These are phyloP conservation scores for Samsoniella hepiali DNA, from an alignment of 2,329 filamentous ascomycete species.

Conservation along the genomic window DNA sequence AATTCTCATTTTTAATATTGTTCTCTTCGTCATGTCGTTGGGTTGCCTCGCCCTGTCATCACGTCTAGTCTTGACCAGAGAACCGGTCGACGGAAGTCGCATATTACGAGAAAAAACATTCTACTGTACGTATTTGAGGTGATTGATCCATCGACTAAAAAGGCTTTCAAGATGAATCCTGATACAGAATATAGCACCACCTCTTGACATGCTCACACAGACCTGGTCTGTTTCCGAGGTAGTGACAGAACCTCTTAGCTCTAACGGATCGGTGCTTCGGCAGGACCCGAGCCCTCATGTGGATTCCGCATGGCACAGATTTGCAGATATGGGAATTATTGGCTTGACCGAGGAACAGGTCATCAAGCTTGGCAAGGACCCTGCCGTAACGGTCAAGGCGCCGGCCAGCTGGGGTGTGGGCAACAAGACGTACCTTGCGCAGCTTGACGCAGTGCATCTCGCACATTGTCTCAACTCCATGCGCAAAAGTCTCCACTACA, in stretches of 20 bases:
- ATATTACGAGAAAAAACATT: constrained; percentile 2
- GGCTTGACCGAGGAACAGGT: constrained; percentile 11
- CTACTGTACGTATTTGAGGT: neutral
- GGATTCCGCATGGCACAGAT: constrained; percentile 4
- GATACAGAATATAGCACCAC: neutral
- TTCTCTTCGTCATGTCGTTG: neutral
- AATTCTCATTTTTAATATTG: neutral
- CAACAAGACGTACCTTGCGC: constrained; percentile 6
- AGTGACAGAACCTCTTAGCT: neutral
- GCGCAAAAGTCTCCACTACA: neutral
- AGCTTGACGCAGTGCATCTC: constrained; percentile 14
- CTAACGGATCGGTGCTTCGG: constrained; percentile 9
- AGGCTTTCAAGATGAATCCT: too few relatives aligned
- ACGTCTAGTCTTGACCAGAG: neutral
- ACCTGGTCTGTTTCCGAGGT: neutral
- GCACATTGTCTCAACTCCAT: constrained; percentile 13
- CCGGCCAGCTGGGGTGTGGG: constrained; percentile 14
- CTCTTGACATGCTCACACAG: neutral
- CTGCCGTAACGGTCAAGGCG: constrained; percentile 6
- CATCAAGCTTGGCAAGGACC: constrained; percentile 11
- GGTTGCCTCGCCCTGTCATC: neutral
- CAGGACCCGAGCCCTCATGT: constrained; percentile 14
- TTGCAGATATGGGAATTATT: constrained; percentile 15
- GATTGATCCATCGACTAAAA: neutral
- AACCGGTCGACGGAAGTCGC: neutral